Evolutionary conservation across 148 eudicot genomes (phyloP).

Genomic region (Rhododendron kiyosumense): DNA sequence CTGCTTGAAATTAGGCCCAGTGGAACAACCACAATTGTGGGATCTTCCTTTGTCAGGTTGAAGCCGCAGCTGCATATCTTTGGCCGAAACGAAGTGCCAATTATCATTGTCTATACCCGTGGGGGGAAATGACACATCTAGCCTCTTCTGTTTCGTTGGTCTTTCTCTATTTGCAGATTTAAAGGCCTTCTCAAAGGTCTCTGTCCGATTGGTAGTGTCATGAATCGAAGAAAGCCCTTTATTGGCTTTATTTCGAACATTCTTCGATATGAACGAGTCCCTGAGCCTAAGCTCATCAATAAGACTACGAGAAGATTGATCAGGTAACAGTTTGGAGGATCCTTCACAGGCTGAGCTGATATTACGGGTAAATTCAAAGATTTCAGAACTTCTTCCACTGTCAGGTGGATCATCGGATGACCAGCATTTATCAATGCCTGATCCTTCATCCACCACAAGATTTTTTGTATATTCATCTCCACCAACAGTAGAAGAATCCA

Average conservation of each 20-base stretch:
- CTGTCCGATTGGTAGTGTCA: constrained; percentile 5
- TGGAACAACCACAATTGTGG: constrained; percentile 19
- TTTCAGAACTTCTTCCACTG: constrained; percentile 35
- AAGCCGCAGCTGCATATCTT: constrained; percentile 18
- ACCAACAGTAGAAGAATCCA: constrained; percentile 34
- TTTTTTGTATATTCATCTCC: constrained; percentile 18
- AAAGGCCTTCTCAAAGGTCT: constrained; percentile 16
- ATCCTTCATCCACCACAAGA: constrained; percentile 50
- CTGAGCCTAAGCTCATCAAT: constrained; percentile 30
- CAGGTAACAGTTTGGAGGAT: constrained; percentile 18
- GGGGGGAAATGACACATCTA: constrained; percentile 21
- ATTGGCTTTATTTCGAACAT: constrained; percentile 16
- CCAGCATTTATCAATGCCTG: constrained; percentile 40
- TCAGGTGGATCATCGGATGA: constrained; percentile 45
- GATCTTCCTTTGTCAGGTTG: constrained; percentile 22
- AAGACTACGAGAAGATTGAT: constrained; percentile 20
- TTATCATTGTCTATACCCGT: constrained; percentile 21
- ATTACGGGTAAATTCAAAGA: constrained; percentile 16
- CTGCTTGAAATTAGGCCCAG: constrained; percentile 16
- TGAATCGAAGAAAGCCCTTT: constrained; percentile 17
- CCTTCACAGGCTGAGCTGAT: constrained; percentile 25
- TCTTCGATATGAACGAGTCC: constrained; percentile 24
- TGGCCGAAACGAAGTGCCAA: constrained; percentile 16
- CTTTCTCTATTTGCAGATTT: constrained; percentile 27
- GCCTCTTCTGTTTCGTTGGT: constrained; percentile 25